Conservation (phyloP, 495 filamentous ascomycete genomes). For the Annulohypoxylon stygium region DNA sequence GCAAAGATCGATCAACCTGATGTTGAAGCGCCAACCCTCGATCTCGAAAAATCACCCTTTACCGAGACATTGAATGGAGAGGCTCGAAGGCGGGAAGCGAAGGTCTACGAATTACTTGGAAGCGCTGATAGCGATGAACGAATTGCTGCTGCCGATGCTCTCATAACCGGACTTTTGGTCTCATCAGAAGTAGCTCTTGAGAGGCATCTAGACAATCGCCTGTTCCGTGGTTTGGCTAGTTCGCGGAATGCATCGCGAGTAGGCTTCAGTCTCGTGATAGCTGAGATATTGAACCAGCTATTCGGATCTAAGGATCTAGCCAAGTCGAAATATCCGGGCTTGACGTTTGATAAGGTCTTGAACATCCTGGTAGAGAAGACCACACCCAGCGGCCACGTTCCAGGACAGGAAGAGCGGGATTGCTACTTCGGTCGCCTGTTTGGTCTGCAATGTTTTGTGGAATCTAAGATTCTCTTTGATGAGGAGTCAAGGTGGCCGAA, state of each 20-base stretch:
- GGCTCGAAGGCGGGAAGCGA: constrained; percentile 61
- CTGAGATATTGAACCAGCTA: constrained; percentile 80
- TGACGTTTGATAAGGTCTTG: constrained; percentile 70
- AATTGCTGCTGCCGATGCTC: constrained; percentile 63
- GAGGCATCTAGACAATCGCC: constrained; percentile 69
- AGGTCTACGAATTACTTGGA: constrained; percentile 65
- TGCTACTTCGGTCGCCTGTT: constrained; percentile 87
- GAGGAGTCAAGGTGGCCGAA: constrained; percentile 70
- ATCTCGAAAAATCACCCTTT: constrained; percentile 60
- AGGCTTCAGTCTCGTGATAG: constrained; percentile 91
- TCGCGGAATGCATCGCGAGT: constrained; percentile 88
- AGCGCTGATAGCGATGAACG: constrained; percentile 65
- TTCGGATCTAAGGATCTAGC: constrained; percentile 61
- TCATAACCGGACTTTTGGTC: constrained; percentile 61
- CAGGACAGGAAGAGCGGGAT: constrained; percentile 87
- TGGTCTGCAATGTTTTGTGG: constrained; percentile 85
- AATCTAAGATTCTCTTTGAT: constrained; percentile 77
- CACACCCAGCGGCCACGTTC: constrained; percentile 70
- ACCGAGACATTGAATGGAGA: constrained; percentile 57
- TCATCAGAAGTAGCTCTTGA: constrained; percentile 60
- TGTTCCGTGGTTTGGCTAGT: constrained; percentile 91
- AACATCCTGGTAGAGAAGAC: constrained; percentile 77
- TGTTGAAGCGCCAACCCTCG: constrained; percentile 44
- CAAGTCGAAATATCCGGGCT: constrained; percentile 58
- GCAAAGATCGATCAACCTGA: constrained; percentile 54